These are phyloP conservation scores for Agrocybe praecox DNA, from an alignment of 768 basidiomycete genomes.

Conservation along the genomic window DNA sequence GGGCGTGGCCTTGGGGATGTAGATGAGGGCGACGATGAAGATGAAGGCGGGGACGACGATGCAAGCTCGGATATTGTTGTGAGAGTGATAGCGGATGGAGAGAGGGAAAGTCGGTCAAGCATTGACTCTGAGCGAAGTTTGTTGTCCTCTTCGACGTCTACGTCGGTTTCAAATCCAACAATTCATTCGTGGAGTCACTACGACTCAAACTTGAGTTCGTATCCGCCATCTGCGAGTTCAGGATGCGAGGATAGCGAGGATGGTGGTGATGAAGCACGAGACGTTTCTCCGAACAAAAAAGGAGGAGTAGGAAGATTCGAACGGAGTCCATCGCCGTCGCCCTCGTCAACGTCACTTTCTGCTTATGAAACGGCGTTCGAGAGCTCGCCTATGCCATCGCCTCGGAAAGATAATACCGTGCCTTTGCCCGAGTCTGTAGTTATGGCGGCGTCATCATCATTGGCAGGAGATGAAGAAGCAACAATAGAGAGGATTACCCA, in stretches of 20 bases:
- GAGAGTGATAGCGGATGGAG: conserved; percentile 34
- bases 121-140: neutral
- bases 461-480: too few species aligned
- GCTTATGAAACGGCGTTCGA: neutral
- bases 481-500: too few species aligned
- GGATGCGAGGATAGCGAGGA: neutral
- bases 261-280: neutral
- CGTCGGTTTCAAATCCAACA: neutral
- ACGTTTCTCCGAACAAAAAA: too few species aligned
- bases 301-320: too few species aligned
- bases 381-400: neutral
- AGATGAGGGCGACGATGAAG: conserved; percentile 48
- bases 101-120: conserved; percentile 11
- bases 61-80: too few species aligned
- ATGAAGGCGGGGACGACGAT: conserved; percentile 24
- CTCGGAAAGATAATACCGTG: neutral
- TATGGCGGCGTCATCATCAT: too few species aligned
- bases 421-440: conserved; percentile 1
- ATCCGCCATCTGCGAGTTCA: too few species aligned
- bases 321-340: neutral
- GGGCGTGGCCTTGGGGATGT: too few species aligned
- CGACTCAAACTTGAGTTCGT: too few species aligned
- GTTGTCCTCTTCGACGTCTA: too few species aligned
- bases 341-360: neutral
- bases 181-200: neutral